These are phyloP conservation scores for Erodium maritimum DNA, from an alignment of 345 rosid species.

Conservation along the genomic window DNA sequence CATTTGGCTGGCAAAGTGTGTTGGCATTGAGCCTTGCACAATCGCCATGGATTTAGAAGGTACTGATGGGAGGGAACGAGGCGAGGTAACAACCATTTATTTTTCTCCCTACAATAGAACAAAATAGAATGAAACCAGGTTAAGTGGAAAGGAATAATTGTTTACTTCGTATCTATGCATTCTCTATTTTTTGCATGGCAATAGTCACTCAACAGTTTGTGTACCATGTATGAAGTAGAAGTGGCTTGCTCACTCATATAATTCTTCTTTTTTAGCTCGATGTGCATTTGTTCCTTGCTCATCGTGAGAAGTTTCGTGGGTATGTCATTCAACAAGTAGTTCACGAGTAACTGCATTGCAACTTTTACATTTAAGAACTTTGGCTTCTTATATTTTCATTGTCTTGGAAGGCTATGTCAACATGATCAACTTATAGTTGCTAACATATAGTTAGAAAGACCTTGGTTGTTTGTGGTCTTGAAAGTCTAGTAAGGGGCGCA, in stretches of 20 bases:
- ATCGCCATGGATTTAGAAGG: conserved; percentile 95
- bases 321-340: too few relatives aligned
- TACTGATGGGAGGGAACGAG: conserved; percentile 86
- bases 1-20: conserved; percentile 75
- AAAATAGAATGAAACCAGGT: not conserved
- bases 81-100: conserved; percentile 41
- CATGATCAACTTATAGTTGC: too few relatives aligned
- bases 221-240: too few relatives aligned
- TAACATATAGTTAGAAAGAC: too few relatives aligned
- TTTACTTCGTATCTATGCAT: conserved; percentile 1
- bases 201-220: not conserved
- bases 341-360: too few relatives aligned
- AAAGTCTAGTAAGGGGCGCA: not conserved
- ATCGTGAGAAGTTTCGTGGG: too few relatives aligned
- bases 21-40: conserved; percentile 73
- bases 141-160: not conserved
- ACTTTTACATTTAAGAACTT: too few relatives aligned
- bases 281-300: too few relatives aligned
- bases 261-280: too few relatives aligned
- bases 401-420: too few relatives aligned
- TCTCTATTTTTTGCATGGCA: not conserved
- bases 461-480: not conserved
- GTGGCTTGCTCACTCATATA: too few relatives aligned
- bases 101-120: not conserved
- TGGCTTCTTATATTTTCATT: too few relatives aligned